Percentiles rank a stretch among this genome's conserved stretches.
Conservation (phyloP, 192 early-diverging fungal genomes). For the Coemansia javaensis region DNA sequence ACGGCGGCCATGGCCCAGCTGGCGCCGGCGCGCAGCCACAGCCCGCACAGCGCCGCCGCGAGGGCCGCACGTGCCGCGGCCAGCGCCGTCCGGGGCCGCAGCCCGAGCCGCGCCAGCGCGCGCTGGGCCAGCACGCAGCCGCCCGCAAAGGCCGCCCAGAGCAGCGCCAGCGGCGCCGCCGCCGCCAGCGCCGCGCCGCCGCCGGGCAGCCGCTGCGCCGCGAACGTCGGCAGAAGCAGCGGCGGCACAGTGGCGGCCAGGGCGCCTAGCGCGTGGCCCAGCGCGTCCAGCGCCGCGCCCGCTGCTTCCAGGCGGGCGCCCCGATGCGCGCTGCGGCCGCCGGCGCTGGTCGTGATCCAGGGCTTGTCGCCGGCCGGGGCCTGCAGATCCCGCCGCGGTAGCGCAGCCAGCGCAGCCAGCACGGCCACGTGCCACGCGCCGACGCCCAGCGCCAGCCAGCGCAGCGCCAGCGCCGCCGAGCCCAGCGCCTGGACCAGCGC, state of each 20-base stretch:
- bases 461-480: neutral
- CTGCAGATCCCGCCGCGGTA: neutral
- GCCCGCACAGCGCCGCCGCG: slow-evolving; percentile 10
- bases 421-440: neutral
- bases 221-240: neutral
- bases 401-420: neutral
- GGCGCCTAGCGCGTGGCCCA: neutral
- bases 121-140: neutral
- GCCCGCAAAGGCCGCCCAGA: neutral
- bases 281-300: neutral
- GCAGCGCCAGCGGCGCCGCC: neutral
- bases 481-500: neutral
- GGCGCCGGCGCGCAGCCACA: slow-evolving; percentile 22
- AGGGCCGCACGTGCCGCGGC: neutral
- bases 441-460: slow-evolving; percentile 16
- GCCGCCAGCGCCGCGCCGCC: neutral
- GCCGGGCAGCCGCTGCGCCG: neutral
- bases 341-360: neutral
- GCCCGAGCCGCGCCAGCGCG: neutral
- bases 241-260: neutral
- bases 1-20: slow-evolving; percentile 7
- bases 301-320: too few species aligned
- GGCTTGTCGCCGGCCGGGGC: neutral
- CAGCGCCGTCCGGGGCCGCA: neutral
- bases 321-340: neutral